Evolutionary conservation across 352 stramenopile genomes (phyloP).

Genomic region (Pythium brassicae): DNA sequence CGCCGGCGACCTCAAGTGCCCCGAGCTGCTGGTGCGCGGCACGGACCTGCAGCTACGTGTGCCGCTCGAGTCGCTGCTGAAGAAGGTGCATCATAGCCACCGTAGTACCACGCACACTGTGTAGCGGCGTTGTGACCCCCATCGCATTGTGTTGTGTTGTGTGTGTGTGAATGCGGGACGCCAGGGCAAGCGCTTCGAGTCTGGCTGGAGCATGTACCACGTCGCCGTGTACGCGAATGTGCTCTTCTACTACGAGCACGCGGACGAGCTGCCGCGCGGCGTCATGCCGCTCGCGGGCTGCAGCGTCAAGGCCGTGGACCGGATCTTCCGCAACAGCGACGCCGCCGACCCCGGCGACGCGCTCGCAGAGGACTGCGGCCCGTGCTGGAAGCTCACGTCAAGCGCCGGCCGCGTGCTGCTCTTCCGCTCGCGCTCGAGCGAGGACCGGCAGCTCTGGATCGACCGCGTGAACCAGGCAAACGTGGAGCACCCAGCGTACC

Average conservation of each 20-base stretch:
- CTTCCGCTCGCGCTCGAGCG: conserved; percentile 51
- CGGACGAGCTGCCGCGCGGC: conserved; percentile 40
- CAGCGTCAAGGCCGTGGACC: conserved; percentile 48
- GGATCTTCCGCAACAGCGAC: conserved; percentile 42
- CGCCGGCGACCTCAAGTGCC: conserved; percentile 26
- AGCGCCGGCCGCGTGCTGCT: conserved; percentile 47
- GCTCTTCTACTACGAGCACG: conserved; percentile 65
- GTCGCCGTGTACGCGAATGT: conserved; percentile 56
- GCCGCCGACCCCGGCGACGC: conserved; percentile 20
- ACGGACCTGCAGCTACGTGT: conserved; percentile 39
- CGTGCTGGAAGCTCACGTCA: conserved; percentile 73
- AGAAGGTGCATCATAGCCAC: too few species aligned
- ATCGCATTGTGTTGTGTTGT: too few species aligned
- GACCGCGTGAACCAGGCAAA: conserved; percentile 36
- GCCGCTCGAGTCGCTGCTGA: conserved; percentile 40
- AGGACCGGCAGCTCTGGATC: conserved; percentile 50
- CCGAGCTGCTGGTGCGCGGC: conserved; percentile 44
- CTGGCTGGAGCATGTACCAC: conserved; percentile 49
- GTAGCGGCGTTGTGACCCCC: too few species aligned
- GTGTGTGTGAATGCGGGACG: not conserved
- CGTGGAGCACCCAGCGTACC: conserved; percentile 14
- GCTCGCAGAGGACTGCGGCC: conserved; percentile 46
- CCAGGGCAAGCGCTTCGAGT: conserved; percentile 60
- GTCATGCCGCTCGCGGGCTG: conserved; percentile 49
- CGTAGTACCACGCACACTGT: too few species aligned